These are phyloP conservation scores for Berkeleyomyces rouxiae DNA, from an alignment of 2,329 filamentous ascomycete species.

Conservation along the genomic window DNA sequence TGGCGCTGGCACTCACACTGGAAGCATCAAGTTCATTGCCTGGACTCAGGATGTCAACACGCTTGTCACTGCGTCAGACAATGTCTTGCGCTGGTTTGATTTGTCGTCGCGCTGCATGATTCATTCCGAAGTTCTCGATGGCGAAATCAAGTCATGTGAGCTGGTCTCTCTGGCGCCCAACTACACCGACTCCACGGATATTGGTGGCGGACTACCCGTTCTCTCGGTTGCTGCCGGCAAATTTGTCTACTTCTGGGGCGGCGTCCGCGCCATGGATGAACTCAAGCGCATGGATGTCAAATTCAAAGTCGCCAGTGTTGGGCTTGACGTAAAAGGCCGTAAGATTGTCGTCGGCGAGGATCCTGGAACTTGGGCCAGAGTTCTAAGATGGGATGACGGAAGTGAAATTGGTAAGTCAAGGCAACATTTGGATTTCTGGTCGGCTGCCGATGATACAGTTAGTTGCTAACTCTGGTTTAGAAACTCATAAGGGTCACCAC, in stretches of 20 bases:
- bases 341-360: slow-evolving; percentile 83
- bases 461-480: slow-evolving; percentile 25
- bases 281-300: slow-evolving; percentile 67
- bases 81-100: slow-evolving; percentile 89
- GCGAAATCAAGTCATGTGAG: slow-evolving; percentile 82
- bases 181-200: slow-evolving; percentile 41
- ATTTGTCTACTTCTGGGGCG: slow-evolving; percentile 82
- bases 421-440: not conserved
- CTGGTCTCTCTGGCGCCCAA: slow-evolving; percentile 52
- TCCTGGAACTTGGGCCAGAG: slow-evolving; percentile 88
- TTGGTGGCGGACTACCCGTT: slow-evolving; percentile 52
- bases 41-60: slow-evolving; percentile 84
- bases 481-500: slow-evolving; percentile 92
- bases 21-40: slow-evolving; percentile 88
- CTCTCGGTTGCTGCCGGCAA: slow-evolving; percentile 89
- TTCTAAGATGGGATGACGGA: slow-evolving; percentile 76
- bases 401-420: slow-evolving; percentile 50
- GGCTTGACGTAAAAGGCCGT: slow-evolving; percentile 62
- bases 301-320: slow-evolving; percentile 82
- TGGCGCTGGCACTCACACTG: slow-evolving; percentile 64
- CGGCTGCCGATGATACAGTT: not conserved
- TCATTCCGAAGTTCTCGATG: slow-evolving; percentile 62
- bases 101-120: slow-evolving; percentile 59
- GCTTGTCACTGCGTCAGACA: slow-evolving; percentile 81
- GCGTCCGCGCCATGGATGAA: slow-evolving; percentile 47